phyloP scores from a whole-genome alignment of 1,284 basidiomycete species.

The Ceratobasidium papillatum region DNA sequence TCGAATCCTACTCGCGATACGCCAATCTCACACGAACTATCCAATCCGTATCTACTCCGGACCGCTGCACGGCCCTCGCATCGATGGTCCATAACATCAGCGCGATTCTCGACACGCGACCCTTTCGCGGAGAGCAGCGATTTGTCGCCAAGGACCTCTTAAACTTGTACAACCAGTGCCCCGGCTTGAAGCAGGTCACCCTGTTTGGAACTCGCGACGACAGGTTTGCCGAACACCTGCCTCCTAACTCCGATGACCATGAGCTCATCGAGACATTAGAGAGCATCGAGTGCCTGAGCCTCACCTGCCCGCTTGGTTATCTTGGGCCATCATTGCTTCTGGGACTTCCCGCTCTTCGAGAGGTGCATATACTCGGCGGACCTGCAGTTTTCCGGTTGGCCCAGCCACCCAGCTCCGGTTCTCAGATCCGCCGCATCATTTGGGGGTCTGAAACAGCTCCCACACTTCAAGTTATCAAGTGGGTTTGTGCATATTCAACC shows the following conservation, averaged over 20 bases:
- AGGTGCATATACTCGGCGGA: constrained; percentile 16
- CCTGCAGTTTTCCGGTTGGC: not conserved
- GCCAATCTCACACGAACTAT: not conserved
- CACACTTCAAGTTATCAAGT: not conserved
- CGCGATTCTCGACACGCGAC: not conserved
- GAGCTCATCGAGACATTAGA: not conserved
- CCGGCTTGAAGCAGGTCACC: not conserved
- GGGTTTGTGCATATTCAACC: not conserved
- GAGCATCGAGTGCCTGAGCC: not conserved
- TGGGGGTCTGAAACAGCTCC: constrained; percentile 16
- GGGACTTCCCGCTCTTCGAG: not conserved
- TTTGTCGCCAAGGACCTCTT: not conserved
- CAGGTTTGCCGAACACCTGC: not conserved
- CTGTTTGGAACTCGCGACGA: not conserved
- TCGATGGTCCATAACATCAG: constrained; percentile 15
- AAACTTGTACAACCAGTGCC: constrained; percentile 8
- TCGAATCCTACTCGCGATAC: not conserved
- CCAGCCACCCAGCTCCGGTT: constrained; percentile 7
- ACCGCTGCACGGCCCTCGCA: not conserved
- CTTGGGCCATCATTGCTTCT: not conserved
- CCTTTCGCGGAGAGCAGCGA: not conserved
- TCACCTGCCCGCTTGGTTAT: not conserved
- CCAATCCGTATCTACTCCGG: not conserved
- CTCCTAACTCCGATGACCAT: not conserved
- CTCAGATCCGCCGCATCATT: not conserved